Conservation (phyloP, 768 basidiomycete species). For the Dioszegia hungarica region DNA sequence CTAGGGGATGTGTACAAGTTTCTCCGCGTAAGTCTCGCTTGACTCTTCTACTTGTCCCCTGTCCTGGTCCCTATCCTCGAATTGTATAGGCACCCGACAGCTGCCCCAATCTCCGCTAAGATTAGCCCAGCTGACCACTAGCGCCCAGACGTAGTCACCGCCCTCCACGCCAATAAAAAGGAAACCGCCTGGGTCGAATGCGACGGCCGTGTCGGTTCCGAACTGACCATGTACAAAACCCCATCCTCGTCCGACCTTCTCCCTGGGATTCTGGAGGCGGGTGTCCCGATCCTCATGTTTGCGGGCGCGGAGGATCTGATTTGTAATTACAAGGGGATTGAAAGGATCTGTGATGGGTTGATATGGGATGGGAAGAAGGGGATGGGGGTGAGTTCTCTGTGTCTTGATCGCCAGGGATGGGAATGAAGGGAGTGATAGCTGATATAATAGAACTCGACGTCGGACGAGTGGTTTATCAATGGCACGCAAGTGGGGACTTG, state of each 20-base stretch:
- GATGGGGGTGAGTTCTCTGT: conserved; percentile 61
- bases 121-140: conserved; percentile 50
- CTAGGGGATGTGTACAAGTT: conserved; percentile 69
- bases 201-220: conserved; percentile 59
- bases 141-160: conserved; percentile 72
- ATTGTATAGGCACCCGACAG: too few species aligned
- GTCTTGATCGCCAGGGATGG: background rate
- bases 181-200: conserved; percentile 87
- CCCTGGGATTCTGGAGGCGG: conserved; percentile 67
- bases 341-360: conserved; percentile 74
- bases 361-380: conserved; percentile 81
- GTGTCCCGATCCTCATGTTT: conserved; percentile 80
- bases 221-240: conserved; percentile 59
- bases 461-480: conserved; percentile 58
- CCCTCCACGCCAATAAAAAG: conserved; percentile 75
- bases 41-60: background rate
- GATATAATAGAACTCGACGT: conserved; percentile 35
- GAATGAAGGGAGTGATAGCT: background rate
- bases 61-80: background rate
- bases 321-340: conserved; percentile 90
- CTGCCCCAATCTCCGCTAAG: too few species aligned
- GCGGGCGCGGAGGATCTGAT: conserved; percentile 94
- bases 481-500: conserved; percentile 79
- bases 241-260: conserved; percentile 70
- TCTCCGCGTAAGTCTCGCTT: conserved; percentile 61